Base-by-base conservation (phyloP, 306 rosid species). In the Prunus dulcis region DNA sequence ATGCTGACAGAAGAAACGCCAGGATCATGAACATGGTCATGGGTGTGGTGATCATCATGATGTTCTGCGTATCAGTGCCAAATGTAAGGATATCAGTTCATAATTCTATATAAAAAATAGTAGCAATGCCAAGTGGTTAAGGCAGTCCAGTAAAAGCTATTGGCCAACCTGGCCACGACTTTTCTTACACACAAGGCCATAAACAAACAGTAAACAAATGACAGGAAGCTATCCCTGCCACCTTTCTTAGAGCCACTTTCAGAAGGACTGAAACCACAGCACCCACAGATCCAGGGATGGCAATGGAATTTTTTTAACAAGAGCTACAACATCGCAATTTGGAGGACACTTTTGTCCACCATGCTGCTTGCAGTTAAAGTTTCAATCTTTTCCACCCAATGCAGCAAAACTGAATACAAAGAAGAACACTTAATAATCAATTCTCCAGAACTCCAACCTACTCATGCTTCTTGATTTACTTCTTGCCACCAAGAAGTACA, bases 1-100 rank as follows among this genome's bases (percentile, higher is more conserved):
- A 92, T 89, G 84, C 97, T 92, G 79, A 95, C 93, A 6, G 97
- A 95, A 32, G 97, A 88, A 72, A 95, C 93, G 67, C 99, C 97
- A 49, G 97, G 99, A 72, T 95, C 99, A 49, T 95, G 99, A 51
- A 23, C 88, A 67, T 95, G 99, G 82, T 90, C 97, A 73, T 90
- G 97, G 71, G 91, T 74, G 75, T 88, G 96, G 83, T 90, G 90
- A 56, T 58, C 87, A 38, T 86, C 79, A 80, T 88, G 88, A 79
- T 91, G 89, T 5, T 81, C 97, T 92, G 96, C 81, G 87, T 55
- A 79, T 51, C 30, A 50, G 28, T 82, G 12, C 66, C 79, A 82
- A 72, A 52, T 19, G 55, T 32, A 64, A 18, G 66, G 60, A 58
- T 27, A 57, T 72, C 61, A 77, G 71, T 74, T 74, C 64, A 76